Conservation (phyloP, 495 filamentous ascomycete species). For the Tuber melanosporum region DNA sequence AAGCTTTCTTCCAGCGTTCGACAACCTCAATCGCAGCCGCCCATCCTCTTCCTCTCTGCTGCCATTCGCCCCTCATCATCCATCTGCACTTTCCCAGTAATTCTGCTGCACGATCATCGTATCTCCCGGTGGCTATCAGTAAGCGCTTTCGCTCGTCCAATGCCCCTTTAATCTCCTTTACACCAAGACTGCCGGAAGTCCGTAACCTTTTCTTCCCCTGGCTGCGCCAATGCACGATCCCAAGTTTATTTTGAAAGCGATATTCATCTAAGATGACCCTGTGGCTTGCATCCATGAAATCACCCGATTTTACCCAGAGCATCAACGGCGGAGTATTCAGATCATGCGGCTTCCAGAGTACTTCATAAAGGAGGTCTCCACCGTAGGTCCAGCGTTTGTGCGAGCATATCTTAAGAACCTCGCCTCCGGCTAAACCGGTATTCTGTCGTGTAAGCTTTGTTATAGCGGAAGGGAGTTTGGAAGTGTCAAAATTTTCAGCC, state of each 20-base stretch:
- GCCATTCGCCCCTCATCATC: constrained; percentile 38
- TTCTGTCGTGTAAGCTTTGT: neutral
- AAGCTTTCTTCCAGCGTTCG: constrained; percentile 24
- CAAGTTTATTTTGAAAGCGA: constrained; percentile 23
- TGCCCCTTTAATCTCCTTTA: constrained; percentile 33
- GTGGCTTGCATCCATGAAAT: constrained; percentile 10
- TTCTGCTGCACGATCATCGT: constrained; percentile 1
- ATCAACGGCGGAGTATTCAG: constrained; percentile 7
- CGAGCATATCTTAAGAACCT: constrained; percentile 22
- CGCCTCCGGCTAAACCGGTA: constrained; percentile 4
- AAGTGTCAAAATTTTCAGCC: neutral
- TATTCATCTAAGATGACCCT: constrained; percentile 29
- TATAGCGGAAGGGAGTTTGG: neutral
- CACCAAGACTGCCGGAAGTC: constrained; percentile 32
- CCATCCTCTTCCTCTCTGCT: constrained; percentile 34
- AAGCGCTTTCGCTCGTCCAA: constrained; percentile 34
- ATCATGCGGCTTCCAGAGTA: constrained; percentile 26
- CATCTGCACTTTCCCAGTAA: constrained; percentile 21
- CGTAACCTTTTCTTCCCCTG: constrained; percentile 16
- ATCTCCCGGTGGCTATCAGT: constrained; percentile 20
- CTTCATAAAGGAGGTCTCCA: constrained; percentile 19
- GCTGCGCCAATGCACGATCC: constrained; percentile 28
- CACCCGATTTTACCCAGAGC: constrained; percentile 22
- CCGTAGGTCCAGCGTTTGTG: constrained; percentile 11
- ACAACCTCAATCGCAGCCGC: constrained; percentile 31